Percentiles rank a stretch among this genome's conserved stretches.
Conservation (phyloP, 1,139 yeast genomes). For the Zygosaccharomyces sapae region DNA sequence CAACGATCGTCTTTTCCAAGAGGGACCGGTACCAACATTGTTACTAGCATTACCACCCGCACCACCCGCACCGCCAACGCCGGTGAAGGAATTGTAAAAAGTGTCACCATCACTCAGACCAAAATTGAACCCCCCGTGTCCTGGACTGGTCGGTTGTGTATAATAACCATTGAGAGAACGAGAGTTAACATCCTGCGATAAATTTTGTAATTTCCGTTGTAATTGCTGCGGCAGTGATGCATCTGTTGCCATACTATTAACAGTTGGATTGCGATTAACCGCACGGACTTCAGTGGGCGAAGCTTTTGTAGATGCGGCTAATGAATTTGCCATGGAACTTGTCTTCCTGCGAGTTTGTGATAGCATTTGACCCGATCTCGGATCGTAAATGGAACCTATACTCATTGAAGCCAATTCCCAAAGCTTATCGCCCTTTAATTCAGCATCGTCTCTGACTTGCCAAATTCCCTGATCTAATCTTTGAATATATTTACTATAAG, state of each 20-base stretch:
- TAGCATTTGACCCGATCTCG: slow-evolving; percentile 28
- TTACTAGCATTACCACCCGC: slow-evolving; percentile 5
- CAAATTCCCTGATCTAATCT: slow-evolving; percentile 28
- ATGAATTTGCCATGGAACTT: slow-evolving; percentile 15
- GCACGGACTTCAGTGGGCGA: slow-evolving; percentile 14
- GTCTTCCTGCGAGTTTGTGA: slow-evolving; percentile 15
- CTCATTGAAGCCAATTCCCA: slow-evolving; percentile 31
- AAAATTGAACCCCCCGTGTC: slow-evolving; percentile 19
- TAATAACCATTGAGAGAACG: slow-evolving; percentile 31
- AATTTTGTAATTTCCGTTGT: slow-evolving; percentile 27
- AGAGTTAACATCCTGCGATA: slow-evolving; percentile 28
- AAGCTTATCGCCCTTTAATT: slow-evolving; percentile 26
- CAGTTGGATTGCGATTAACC: slow-evolving; percentile 12
- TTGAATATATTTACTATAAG: slow-evolving; percentile 33
- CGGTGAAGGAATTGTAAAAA: slow-evolving; percentile 9
- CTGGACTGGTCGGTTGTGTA: slow-evolving; percentile 35
- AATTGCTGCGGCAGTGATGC: slow-evolving; percentile 29
- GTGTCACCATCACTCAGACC: slow-evolving; percentile 16
- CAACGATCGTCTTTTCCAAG: slow-evolving; percentile 29
- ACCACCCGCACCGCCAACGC: slow-evolving; percentile 3
- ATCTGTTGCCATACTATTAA: slow-evolving; percentile 21
- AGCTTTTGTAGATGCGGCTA: slow-evolving; percentile 17
- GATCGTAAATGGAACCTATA: slow-evolving; percentile 30
- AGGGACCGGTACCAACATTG: slow-evolving; percentile 8
- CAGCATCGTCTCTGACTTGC: slow-evolving; percentile 32